Percentiles rank a stretch among this genome's conserved stretches.
phyloP scores from a whole-genome alignment of 495 filamentous ascomycete species.

The Rhypophila decipiens region DNA sequence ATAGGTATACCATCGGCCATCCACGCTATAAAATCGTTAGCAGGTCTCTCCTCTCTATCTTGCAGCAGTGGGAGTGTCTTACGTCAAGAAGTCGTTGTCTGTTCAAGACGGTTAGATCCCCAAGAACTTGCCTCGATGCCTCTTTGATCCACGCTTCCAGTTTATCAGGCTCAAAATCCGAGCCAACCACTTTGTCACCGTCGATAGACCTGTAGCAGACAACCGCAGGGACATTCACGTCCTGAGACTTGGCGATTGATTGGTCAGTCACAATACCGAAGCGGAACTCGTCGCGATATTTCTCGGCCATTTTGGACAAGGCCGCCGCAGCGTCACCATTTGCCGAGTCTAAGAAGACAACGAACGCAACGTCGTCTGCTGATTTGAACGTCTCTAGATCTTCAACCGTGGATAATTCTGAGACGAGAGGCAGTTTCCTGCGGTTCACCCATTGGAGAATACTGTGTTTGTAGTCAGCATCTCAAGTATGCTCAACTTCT shows the following conservation, averaged over 20 bases:
- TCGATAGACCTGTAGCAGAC: slow-evolving; percentile 31
- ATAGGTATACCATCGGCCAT: slow-evolving; percentile 40
- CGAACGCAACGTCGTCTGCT: slow-evolving; percentile 30
- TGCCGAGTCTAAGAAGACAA: slow-evolving; percentile 23
- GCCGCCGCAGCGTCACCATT: slow-evolving; percentile 7
- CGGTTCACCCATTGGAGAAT: slow-evolving; percentile 27
- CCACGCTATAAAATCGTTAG: slow-evolving; percentile 18
- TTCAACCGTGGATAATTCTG: slow-evolving; percentile 12
- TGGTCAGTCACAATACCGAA: slow-evolving; percentile 29
- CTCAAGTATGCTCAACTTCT: too few species aligned
- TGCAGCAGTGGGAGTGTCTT: slow-evolving; percentile 8
- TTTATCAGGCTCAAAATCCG: slow-evolving; percentile 13
- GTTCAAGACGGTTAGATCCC: slow-evolving; percentile 33
- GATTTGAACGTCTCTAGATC: slow-evolving; percentile 25
- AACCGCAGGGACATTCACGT: slow-evolving; percentile 18
- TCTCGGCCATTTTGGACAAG: slow-evolving; percentile 22
- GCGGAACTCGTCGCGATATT: slow-evolving; percentile 29
- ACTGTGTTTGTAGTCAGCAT: slow-evolving; percentile 9
- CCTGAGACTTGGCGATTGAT: slow-evolving; percentile 7
- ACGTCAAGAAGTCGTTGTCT: slow-evolving; percentile 31
- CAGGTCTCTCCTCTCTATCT: too few species aligned
- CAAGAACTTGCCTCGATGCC: slow-evolving; percentile 26
- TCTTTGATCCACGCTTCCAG: slow-evolving; percentile 26
- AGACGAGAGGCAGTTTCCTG: slow-evolving; percentile 22
- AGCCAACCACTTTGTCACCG: slow-evolving; percentile 21